phyloP scores from a whole-genome alignment of 768 basidiomycete species.

The Peribolospora baueri region DNA sequence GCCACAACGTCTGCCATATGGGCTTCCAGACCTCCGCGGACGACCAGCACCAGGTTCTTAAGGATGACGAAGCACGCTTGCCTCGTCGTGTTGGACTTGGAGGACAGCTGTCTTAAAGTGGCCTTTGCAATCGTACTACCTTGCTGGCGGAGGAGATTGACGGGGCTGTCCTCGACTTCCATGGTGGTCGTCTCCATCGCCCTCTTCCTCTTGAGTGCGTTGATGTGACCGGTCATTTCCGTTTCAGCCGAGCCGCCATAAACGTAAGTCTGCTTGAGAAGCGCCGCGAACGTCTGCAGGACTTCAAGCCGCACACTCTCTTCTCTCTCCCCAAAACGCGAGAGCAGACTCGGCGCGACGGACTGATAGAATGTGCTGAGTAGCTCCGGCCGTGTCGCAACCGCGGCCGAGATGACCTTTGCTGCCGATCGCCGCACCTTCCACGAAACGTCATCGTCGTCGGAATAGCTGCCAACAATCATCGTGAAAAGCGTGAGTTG shows the following conservation, averaged over 20 bases:
- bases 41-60: slow-evolving; percentile 45
- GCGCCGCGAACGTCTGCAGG: slow-evolving; percentile 56
- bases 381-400: slow-evolving; percentile 74
- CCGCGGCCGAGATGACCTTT: slow-evolving; percentile 60
- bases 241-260: slow-evolving; percentile 33
- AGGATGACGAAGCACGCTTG: slow-evolving; percentile 70
- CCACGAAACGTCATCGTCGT: slow-evolving; percentile 95
- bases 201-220: slow-evolving; percentile 21
- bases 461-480: slow-evolving; percentile 46
- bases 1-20: slow-evolving; percentile 40
- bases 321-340: slow-evolving; percentile 81
- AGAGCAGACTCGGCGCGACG: slow-evolving; percentile 68
- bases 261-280: slow-evolving; percentile 61
- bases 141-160: slow-evolving; percentile 44
- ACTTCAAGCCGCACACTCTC: slow-evolving; percentile 81
- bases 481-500: neutral
- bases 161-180: slow-evolving; percentile 27
- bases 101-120: slow-evolving; percentile 62
- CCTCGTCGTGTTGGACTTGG: slow-evolving; percentile 52
- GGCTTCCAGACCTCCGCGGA: slow-evolving; percentile 55
- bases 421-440: slow-evolving; percentile 85
- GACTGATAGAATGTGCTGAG: slow-evolving; percentile 52
- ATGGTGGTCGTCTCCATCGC: slow-evolving; percentile 29
- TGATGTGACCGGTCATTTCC: neutral
- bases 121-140: slow-evolving; percentile 56